phyloP scores from a whole-genome alignment of 176 grass and related monocot genomes.

The Oryza brachyantha region DNA sequence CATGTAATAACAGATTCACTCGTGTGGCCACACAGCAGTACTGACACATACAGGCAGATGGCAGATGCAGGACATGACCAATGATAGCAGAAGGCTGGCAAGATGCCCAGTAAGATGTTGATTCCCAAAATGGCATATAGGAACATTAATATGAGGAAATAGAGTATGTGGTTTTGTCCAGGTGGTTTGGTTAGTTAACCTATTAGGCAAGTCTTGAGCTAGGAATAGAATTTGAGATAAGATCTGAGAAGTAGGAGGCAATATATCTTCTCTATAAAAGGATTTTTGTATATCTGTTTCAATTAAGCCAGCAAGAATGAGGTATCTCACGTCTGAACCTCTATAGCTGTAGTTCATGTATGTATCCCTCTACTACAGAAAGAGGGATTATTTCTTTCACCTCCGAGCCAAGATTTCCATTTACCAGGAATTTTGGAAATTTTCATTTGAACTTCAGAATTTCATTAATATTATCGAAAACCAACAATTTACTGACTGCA shows the following conservation, averaged over 20 bases:
- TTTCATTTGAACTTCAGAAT: background rate
- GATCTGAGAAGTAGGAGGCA: too few relatives aligned
- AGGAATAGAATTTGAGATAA: too few relatives aligned
- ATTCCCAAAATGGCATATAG: too few relatives aligned
- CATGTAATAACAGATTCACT: background rate
- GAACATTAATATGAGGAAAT: too few relatives aligned
- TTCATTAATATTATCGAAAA: background rate
- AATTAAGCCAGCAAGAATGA: background rate
- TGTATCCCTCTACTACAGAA: background rate
- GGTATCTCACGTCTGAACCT: background rate
- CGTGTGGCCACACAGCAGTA: background rate
- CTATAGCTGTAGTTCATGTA: background rate
- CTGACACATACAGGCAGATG: background rate
- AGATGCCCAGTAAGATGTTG: too few relatives aligned
- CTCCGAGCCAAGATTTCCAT: background rate
- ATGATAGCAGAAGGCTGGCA: background rate
- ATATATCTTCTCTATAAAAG: too few relatives aligned
- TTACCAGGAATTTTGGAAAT: background rate
- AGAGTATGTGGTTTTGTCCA: too few relatives aligned
- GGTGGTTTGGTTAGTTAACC: too few relatives aligned
- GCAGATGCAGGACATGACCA: background rate
- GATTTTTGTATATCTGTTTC: too few relatives aligned
- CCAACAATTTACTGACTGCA: background rate
- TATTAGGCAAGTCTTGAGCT: too few relatives aligned
- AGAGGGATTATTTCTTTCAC: background rate